Evolutionary conservation across 192 early-diverging fungal genomes (phyloP).

Genomic region (Podila epigama): DNA sequence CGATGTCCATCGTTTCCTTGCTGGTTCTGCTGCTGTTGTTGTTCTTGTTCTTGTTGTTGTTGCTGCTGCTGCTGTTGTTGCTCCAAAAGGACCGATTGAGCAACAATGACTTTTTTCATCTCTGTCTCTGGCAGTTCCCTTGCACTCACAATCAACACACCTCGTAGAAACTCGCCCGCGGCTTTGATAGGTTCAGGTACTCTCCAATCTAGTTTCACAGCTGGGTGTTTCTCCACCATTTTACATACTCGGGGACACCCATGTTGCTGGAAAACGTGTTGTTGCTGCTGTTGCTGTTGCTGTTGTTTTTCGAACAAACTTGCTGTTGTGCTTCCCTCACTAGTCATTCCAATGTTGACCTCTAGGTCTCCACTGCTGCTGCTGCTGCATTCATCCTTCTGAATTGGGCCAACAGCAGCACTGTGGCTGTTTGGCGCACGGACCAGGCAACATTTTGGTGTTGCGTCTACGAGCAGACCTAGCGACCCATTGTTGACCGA

Average conservation of each 20-base stretch:
- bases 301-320: not conserved
- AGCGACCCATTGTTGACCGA: constrained; percentile 19
- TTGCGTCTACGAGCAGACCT: constrained; percentile 15
- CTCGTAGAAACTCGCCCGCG: constrained; percentile 25
- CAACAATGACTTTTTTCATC: constrained; percentile 7
- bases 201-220: constrained; percentile 33
- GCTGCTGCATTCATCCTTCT: not conserved
- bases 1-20: not conserved
- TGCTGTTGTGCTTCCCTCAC: not conserved
- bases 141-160: constrained; percentile 27
- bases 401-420: not conserved
- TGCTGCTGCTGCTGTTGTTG: not conserved
- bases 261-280: not conserved
- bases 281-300: not conserved
- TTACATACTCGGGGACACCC: constrained; percentile 20
- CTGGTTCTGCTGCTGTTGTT: too few species aligned
- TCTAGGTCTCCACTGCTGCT: not conserved
- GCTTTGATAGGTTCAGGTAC: constrained; percentile 44
- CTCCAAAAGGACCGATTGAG: not conserved
- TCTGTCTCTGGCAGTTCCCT: constrained; percentile 13
- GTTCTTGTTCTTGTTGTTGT: not conserved
- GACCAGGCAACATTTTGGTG: constrained; percentile 18
- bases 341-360: not conserved
- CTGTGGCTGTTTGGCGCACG: not conserved
- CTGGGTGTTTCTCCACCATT: constrained; percentile 24